These are phyloP conservation scores for Boletales sp. DNA, from an alignment of 768 basidiomycete genomes.

Conservation along the genomic window DNA sequence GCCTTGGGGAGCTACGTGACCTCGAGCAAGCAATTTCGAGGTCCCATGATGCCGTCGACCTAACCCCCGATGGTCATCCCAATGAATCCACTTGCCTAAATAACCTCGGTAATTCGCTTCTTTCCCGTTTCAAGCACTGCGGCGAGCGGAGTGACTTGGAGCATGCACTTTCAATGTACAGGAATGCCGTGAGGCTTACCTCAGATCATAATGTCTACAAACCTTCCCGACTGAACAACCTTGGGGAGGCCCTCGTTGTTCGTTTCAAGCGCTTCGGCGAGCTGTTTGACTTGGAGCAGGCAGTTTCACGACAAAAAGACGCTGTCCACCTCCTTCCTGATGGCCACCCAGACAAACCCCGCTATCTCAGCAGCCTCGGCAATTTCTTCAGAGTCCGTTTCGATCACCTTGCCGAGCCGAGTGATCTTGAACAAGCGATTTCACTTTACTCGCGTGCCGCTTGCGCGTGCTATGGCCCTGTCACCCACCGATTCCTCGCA, in stretches of 20 bases:
- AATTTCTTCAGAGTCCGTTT: not conserved
- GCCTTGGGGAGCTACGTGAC: not conserved
- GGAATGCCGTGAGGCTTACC: not conserved
- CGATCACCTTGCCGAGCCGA: not conserved
- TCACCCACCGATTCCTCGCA: slow-evolving; percentile 4
- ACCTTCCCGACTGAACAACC: not conserved
- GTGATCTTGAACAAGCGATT: slow-evolving; percentile 5
- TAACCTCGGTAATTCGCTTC: not conserved
- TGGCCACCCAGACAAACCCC: not conserved
- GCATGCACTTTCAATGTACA: not conserved
- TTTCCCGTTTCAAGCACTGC: not conserved
- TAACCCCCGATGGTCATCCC: not conserved
- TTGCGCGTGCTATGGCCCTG: not conserved
- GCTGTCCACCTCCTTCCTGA: not conserved
- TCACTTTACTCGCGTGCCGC: slow-evolving; percentile 4
- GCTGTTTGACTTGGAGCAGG: not conserved
- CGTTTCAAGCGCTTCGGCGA: not conserved
- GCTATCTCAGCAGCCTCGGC: not conserved
- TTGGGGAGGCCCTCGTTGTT: not conserved
- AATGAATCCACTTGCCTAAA: not conserved
- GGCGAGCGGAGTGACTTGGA: not conserved
- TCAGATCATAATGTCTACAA: not conserved
- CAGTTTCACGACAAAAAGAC: not conserved
- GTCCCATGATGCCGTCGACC: too few relatives aligned
- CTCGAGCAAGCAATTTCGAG: slow-evolving; percentile 2